Conservation (phyloP, 805 yeast genomes). For the Cyberlindnera mrakii region DNA sequence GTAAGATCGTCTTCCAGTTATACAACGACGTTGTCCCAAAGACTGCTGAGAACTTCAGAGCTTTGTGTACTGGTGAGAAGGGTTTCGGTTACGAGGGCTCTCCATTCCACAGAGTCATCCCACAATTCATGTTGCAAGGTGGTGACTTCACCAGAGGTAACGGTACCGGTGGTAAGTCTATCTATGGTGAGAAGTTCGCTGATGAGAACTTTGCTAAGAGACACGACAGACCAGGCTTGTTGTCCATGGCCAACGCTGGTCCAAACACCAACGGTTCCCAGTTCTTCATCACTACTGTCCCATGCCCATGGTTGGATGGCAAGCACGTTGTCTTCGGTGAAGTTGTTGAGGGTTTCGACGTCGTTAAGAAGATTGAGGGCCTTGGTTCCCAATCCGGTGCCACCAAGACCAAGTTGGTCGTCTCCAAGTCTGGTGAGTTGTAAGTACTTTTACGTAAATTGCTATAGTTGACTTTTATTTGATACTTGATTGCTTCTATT, state of each 20-base stretch:
- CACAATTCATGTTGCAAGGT: conserved; percentile 98
- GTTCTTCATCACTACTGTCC: conserved; percentile 90
- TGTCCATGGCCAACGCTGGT: conserved; percentile 98
- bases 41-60: conserved; percentile 95
- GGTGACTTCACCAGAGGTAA: conserved; percentile 90
- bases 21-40: conserved; percentile 91
- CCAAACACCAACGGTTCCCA: conserved; percentile 98
- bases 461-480: no score
- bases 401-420: conserved; percentile 58
- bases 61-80: conserved; percentile 91
- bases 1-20: conserved; percentile 81
- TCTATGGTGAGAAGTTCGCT: conserved; percentile 71
- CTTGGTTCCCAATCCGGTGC: conserved; percentile 71
- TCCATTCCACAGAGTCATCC: conserved; percentile 94
- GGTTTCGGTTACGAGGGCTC: conserved; percentile 91
- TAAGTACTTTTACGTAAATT: conserved; percentile 1
- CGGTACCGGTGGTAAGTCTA: conserved; percentile 96
- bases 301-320: conserved; percentile 87
- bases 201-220: conserved; percentile 71
- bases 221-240: conserved; percentile 76
- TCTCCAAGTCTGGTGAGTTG: conserved; percentile 47
- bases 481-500: no score
- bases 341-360: conserved; percentile 76
- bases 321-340: conserved; percentile 95
- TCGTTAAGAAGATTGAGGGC: conserved; percentile 79